Evolutionary conservation across 2,329 filamentous ascomycete genomes (phyloP).

Genomic region (Fusarium compactum): DNA sequence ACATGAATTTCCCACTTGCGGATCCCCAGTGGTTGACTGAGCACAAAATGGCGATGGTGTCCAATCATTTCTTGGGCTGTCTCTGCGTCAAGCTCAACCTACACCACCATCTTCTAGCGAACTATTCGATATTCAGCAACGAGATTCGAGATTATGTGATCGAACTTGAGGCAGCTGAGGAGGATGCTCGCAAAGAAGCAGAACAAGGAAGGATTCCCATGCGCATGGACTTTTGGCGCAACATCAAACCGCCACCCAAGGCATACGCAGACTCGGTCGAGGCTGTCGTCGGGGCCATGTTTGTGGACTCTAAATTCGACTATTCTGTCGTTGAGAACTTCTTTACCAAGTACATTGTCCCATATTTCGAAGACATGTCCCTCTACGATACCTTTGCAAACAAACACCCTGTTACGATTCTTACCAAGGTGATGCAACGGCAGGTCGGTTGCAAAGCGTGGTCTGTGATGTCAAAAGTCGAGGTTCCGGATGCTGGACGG

Average conservation of each 20-base stretch:
- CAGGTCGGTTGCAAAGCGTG: conserved; percentile 74
- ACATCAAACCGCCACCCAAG: conserved; percentile 75
- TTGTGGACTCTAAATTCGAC: conserved; percentile 88
- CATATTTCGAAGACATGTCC: conserved; percentile 86
- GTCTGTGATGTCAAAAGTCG: conserved; percentile 65
- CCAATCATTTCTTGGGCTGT: conserved; percentile 91
- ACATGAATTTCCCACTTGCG: conserved; percentile 77
- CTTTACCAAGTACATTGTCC: conserved; percentile 78
- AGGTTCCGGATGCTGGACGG: conserved; percentile 56
- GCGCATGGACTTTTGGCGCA: conserved; percentile 75
- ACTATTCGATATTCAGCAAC: conserved; percentile 57
- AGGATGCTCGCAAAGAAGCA: conserved; percentile 51
- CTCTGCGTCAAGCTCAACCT: conserved; percentile 83
- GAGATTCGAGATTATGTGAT: conserved; percentile 67
- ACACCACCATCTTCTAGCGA: conserved; percentile 75
- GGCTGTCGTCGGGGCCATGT: conserved; percentile 88
- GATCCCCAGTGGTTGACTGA: conserved; percentile 98
- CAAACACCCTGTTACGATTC: conserved; percentile 83
- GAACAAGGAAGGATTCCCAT: conserved; percentile 48
- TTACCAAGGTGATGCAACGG: conserved; percentile 72
- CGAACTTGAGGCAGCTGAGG: conserved; percentile 66
- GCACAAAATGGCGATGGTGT: conserved; percentile 99
- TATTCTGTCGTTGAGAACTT: conserved; percentile 80
- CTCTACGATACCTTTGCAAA: conserved; percentile 90
- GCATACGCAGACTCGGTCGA: conserved; percentile 88